A percentile compares a stretch with the other conserved stretches of the same genome.
Evolutionary conservation across 306 rosid genomes (phyloP).

Genomic region (Acacia acuminata): DNA sequence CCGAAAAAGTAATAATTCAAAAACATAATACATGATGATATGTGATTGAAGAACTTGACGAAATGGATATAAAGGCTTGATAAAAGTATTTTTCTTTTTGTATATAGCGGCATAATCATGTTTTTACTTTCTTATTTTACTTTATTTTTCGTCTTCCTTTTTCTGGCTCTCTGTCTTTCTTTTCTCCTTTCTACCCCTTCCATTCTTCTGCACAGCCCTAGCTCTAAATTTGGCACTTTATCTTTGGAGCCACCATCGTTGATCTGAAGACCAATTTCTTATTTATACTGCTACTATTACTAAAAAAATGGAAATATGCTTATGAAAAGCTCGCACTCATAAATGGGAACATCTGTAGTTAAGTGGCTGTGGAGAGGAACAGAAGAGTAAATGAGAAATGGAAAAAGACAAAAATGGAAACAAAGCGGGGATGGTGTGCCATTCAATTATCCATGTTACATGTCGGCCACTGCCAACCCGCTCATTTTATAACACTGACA

Average conservation of each 20-base stretch:
- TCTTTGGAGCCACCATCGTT: not conserved
- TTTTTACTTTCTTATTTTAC: not conserved
- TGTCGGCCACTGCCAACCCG: too few species aligned
- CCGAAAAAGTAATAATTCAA: too few species aligned
- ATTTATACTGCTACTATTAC: not conserved
- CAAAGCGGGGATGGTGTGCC: not conserved
- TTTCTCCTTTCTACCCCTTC: not conserved
- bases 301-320: too few species aligned
- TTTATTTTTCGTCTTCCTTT: not conserved
- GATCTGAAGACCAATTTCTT: not conserved
- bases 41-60: rapidly evolving
- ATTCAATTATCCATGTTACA: not conserved
- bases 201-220: not conserved
- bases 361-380: not conserved
- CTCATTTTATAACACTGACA: too few species aligned
- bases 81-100: too few species aligned
- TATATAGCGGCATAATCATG: too few species aligned
- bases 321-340: not conserved
- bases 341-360: not conserved
- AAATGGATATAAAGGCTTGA: too few species aligned
- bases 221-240: not conserved
- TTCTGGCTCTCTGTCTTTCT: not conserved
- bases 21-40: too few species aligned
- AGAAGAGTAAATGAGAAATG: not conserved
- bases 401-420: not conserved